Evolutionary conservation across 169 alveolate genomes (phyloP), one percentile per base, ranked within the genome.

Genomic region (Sarcocystis neurona): DNA sequence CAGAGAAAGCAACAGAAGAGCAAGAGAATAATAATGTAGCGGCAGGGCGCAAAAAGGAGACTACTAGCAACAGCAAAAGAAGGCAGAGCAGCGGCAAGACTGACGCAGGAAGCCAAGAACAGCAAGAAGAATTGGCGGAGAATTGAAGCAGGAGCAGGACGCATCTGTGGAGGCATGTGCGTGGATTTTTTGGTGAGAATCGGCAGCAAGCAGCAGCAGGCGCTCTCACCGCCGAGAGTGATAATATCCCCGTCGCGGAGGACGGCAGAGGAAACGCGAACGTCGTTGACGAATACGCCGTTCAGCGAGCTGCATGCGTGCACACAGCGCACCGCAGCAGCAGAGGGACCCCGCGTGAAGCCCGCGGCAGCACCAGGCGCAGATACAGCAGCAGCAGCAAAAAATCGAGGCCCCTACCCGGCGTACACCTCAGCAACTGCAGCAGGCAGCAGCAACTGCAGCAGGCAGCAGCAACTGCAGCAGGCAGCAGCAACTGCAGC

Each of bases 201-300:
- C 6, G 15, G 60, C 15, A 15, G 15, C 6, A 48, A 10, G 27
- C 60, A 48, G 60, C 6, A 6, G 6, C 15, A n/a, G 6, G 39
- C 2, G 20, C 39, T 6, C 75, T 18, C 41, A 63, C 75, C 75
- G 34, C 75, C 75, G 75, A 63, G 75, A 27, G 75, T 63, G 75
- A 63, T n/a, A 43, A 63, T 63, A 43, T 63, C 75, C 6, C 75
- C 75, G n/a, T 63, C 46, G 41, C 75, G 41, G n/a, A 63, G 75
- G 75, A 63, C 27, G n/a, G 41, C 75, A 18, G 75, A 12, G 44
- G 6, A 3, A 6, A 30, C 46, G 34, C 75, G 75, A 15, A 63
- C 43, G 75, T 63, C 75, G 75, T 63, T 63, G 44, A 63, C 75
- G 34, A 43, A 15, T 8, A 63, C 75, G 1, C 75, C 75, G 41